A percentile compares a stretch with the other conserved stretches of the same genome.
Conservation (phyloP, 768 basidiomycete genomes). For the Hydnomerulius pinastri region DNA sequence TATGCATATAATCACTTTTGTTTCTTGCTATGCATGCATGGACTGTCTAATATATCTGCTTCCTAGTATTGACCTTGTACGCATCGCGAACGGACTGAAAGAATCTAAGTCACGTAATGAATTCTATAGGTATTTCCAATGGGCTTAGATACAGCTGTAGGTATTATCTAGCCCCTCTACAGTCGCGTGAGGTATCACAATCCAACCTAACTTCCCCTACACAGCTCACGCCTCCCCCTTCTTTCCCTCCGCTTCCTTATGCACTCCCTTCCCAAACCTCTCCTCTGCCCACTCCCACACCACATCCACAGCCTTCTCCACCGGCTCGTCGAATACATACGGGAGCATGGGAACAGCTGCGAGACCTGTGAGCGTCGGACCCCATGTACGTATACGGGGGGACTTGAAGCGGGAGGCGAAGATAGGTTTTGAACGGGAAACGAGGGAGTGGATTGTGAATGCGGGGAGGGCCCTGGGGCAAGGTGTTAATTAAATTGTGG, state of each 20-base stretch:
- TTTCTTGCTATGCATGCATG: too few species aligned
- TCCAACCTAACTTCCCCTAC: too few species aligned
- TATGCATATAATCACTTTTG: too few species aligned
- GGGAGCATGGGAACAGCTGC: slow-evolving; percentile 75
- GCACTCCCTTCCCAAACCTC: slow-evolving; percentile 32
- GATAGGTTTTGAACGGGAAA: slow-evolving; percentile 68
- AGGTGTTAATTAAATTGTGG: not conserved
- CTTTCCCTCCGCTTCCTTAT: not conserved
- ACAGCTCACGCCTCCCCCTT: not conserved
- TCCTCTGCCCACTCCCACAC: slow-evolving; percentile 72
- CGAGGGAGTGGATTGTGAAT: slow-evolving; percentile 82
- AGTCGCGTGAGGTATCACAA: too few species aligned
- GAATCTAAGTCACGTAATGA: too few species aligned
- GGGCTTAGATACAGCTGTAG: too few species aligned
- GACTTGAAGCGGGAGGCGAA: slow-evolving; percentile 59
- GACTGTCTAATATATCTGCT: too few species aligned
- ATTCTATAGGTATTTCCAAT: too few species aligned
- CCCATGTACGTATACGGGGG: slow-evolving; percentile 66
- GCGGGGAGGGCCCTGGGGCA: slow-evolving; percentile 72
- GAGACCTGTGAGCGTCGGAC: slow-evolving; percentile 72
- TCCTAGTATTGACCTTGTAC: too few species aligned
- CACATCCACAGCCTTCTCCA: slow-evolving; percentile 67
- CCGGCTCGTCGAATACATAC: slow-evolving; percentile 78
- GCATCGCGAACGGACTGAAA: too few species aligned
- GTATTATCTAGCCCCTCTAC: too few species aligned